Evolutionary conservation across 2,329 filamentous ascomycete genomes (phyloP).

Genomic region (Clonostachys byssicola): DNA sequence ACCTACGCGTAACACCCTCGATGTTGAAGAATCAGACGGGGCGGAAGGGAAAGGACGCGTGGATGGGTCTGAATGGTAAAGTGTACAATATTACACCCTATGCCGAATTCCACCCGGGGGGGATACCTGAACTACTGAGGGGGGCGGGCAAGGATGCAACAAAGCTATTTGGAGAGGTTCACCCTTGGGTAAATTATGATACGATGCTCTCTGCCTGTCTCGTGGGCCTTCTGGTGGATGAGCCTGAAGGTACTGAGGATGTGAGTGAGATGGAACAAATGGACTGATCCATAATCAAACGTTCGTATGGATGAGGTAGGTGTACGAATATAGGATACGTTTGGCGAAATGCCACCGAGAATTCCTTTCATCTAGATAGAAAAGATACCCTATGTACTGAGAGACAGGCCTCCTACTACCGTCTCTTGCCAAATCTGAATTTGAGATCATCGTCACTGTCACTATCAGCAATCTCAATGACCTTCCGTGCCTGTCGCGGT

Average conservation of each 20-base stretch:
- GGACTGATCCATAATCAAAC: conserved; percentile 29
- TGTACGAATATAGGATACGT: too few species aligned
- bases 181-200: conserved; percentile 71
- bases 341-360: too few species aligned
- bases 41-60: conserved; percentile 79
- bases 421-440: conserved; percentile 51
- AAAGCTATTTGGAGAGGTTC: conserved; percentile 60
- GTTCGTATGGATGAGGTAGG: too few species aligned
- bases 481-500: conserved; percentile 16
- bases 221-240: conserved; percentile 59
- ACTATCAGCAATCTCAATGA: conserved; percentile 26
- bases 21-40: conserved; percentile 77
- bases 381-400: not conserved
- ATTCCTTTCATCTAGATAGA: not conserved
- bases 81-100: conserved; percentile 96
- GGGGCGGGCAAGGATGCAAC: conserved; percentile 60
- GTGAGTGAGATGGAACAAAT: conserved; percentile 51
- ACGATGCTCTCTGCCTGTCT: conserved; percentile 62
- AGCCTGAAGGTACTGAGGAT: conserved; percentile 33
- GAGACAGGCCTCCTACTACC: conserved; percentile 15
- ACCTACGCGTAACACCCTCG: conserved; percentile 75
- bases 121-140: conserved; percentile 66
- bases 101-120: conserved; percentile 85
- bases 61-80: conserved; percentile 83
- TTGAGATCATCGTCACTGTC: conserved; percentile 52